A percentile compares a stretch with the other conserved stretches of the same genome.
These are phyloP conservation scores for Rubia tinctorum DNA, from an alignment of 305 asterid genomes.

Conservation along the genomic window DNA sequence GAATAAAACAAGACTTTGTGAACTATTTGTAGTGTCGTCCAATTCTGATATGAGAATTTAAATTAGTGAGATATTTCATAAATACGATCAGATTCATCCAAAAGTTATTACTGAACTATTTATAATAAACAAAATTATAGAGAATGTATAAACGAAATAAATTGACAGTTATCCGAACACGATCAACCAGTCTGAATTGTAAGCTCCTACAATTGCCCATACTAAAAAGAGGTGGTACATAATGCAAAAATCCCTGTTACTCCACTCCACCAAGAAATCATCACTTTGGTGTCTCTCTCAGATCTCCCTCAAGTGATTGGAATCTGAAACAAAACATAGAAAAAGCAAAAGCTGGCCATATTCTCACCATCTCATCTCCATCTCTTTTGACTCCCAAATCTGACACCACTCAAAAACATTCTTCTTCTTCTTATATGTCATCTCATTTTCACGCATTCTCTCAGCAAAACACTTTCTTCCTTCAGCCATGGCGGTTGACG, in stretches of 20 bases:
- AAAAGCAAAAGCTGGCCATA: slow-evolving; percentile 37
- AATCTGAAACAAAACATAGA: slow-evolving; percentile 28
- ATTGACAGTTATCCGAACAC: too few species aligned
- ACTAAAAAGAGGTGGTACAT: slow-evolving; percentile 6
- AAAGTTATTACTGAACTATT: too few species aligned
- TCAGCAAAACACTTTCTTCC: slow-evolving; percentile 10
- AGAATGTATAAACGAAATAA: too few species aligned
- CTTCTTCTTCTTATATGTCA: slow-evolving; percentile 22
- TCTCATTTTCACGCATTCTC: slow-evolving; percentile 4
- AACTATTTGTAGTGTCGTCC: too few species aligned
- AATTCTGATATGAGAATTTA: too few species aligned
- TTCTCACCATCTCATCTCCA: slow-evolving; percentile 37
- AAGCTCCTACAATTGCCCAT: neutral
- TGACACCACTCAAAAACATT: slow-evolving; percentile 14
- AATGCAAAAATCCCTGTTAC: slow-evolving; percentile 44
- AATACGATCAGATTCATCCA: too few species aligned
- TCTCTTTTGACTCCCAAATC: slow-evolving; percentile 44
- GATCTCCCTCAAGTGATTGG: slow-evolving; percentile 17
- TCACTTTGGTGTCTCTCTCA: slow-evolving; percentile 10
- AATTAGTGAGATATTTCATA: too few species aligned
- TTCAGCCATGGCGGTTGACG: slow-evolving; percentile 61
- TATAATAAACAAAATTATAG: too few species aligned
- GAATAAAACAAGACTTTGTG: too few species aligned
- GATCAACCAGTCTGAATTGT: too few species aligned
- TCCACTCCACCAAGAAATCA: slow-evolving; percentile 29